Conservation (phyloP, 2,329 filamentous ascomycete genomes). For the Sporothrix dimorphospora region DNA sequence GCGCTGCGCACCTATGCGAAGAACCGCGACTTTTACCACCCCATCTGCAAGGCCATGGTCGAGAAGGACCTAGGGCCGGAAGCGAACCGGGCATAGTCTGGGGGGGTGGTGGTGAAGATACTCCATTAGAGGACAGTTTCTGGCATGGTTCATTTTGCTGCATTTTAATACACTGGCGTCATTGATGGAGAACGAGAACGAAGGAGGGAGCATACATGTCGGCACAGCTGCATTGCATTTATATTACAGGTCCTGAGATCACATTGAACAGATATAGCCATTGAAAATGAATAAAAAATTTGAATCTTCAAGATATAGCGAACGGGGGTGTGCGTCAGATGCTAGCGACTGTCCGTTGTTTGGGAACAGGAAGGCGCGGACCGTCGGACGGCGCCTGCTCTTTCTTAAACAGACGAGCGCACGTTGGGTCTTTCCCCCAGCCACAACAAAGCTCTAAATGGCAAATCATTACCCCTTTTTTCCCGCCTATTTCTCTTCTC, state of each 20-base stretch:
- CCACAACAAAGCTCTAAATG: too few species aligned
- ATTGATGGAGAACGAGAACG: constrained; percentile 3
- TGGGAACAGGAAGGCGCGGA: neutral
- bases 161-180: constrained; percentile 18
- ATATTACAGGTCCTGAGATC: neutral
- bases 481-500: too few species aligned
- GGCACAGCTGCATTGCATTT: constrained; percentile 2
- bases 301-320: too few species aligned
- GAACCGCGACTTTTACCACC: constrained; percentile 92
- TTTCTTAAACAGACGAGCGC: too few species aligned
- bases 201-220: constrained; percentile 11
- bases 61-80: constrained; percentile 73
- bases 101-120: neutral
- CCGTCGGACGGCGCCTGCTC: too few species aligned
- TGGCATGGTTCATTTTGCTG: neutral
- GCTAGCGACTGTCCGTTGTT: too few species aligned
- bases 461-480: too few species aligned
- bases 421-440: too few species aligned
- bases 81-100: neutral
- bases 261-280: constrained; percentile 5
- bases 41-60: constrained; percentile 84
- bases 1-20: constrained; percentile 83
- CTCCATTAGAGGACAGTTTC: neutral
- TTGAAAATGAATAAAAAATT: neutral
- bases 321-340: too few species aligned